A percentile compares a stretch with the other conserved stretches of the same genome.
phyloP scores from a whole-genome alignment of 805 yeast genomes.

The Wickerhamiella hasegawae region DNA sequence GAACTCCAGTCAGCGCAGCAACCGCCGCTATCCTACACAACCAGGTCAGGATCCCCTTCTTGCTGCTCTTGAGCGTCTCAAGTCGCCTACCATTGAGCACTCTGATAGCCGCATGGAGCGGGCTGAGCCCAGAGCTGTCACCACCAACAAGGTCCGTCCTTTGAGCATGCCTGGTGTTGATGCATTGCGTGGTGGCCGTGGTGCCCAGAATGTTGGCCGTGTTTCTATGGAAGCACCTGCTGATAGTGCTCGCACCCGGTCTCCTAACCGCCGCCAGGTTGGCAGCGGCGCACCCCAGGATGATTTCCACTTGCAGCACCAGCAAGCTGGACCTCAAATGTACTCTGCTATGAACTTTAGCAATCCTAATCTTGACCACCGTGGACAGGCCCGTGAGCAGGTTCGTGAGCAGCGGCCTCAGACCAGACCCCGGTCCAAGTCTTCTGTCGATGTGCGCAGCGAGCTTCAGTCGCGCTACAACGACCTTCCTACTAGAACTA shows the following conservation, averaged over 20 bases:
- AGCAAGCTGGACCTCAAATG: neutral
- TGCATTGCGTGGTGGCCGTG: neutral
- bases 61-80: slow-evolving; percentile 34
- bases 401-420: neutral
- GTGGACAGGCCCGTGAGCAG: neutral
- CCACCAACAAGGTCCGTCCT: slow-evolving; percentile 5
- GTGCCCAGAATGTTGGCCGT: too few relatives aligned
- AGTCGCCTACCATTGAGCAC: slow-evolving; percentile 15
- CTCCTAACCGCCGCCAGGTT: neutral
- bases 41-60: slow-evolving; percentile 33
- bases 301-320: neutral
- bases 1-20: neutral
- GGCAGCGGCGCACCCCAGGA: neutral
- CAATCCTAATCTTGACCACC: neutral
- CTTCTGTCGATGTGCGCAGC: slow-evolving; percentile 10
- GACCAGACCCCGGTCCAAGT: slow-evolving; percentile 14
- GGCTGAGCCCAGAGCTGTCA: neutral
- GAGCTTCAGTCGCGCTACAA: neutral
- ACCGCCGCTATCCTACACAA: neutral
- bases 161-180: slow-evolving; percentile 8
- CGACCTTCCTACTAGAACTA: slow-evolving; percentile 30
- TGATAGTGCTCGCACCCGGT: neutral
- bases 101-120: neutral
- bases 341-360: neutral
- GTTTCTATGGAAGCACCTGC: too few relatives aligned